phyloP scores from a whole-genome alignment of 805 yeast genomes.

The Starmera pachycereana region DNA sequence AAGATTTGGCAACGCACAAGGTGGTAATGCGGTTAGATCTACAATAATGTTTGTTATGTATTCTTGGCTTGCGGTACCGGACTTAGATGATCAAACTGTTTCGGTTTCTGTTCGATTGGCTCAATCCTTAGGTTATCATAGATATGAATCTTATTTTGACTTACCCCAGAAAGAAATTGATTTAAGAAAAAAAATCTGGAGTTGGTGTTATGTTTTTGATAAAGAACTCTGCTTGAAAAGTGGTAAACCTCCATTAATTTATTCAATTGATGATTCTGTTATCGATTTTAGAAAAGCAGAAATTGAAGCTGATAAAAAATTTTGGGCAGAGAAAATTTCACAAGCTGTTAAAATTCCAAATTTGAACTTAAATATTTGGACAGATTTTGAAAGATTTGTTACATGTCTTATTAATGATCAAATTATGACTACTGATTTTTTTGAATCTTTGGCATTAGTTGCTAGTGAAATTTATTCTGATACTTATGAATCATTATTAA shows the following conservation, averaged over 20 bases:
- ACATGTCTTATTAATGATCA: background rate
- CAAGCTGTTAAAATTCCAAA: background rate
- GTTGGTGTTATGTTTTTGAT: constrained; percentile 35
- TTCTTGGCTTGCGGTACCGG: constrained; percentile 24
- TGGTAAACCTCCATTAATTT: constrained; percentile 36
- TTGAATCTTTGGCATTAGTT: constrained; percentile 2
- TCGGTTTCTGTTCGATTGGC: constrained; percentile 40
- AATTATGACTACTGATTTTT: background rate
- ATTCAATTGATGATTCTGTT: constrained; percentile 27
- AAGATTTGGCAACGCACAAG: constrained; percentile 36
- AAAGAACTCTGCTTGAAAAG: constrained; percentile 29
- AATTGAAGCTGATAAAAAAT: too few species aligned
- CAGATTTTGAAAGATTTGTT: background rate
- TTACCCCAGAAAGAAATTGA: constrained; percentile 24
- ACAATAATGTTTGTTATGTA: constrained; percentile 32
- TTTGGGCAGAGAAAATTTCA: too few species aligned
- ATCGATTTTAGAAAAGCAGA: constrained; percentile 1
- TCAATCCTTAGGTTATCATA: constrained; percentile 42
- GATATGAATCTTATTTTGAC: constrained; percentile 29
- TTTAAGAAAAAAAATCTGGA: constrained; percentile 32
- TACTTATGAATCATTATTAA: constrained; percentile 3
- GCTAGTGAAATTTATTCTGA: constrained; percentile 2
- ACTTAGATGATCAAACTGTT: constrained; percentile 28
- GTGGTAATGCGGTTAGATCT: constrained; percentile 36
- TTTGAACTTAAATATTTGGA: background rate